phyloP scores from a whole-genome alignment of 208 protist genomes.

The Leptomonas pyrrhocoris region DNA sequence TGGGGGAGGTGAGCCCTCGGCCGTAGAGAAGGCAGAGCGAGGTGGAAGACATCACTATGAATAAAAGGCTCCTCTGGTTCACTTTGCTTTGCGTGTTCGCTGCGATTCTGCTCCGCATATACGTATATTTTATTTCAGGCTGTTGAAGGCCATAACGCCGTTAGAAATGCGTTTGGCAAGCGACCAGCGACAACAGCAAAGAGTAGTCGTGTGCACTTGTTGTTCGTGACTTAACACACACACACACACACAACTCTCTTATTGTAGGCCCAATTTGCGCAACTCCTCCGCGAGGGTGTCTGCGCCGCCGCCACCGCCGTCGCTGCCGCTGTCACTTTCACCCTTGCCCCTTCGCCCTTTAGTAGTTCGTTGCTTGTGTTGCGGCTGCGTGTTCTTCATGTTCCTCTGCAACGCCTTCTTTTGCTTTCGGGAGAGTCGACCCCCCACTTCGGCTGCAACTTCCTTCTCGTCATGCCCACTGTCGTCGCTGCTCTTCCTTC shows the following conservation, averaged over 20 bases:
- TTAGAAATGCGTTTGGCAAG: too few relatives aligned
- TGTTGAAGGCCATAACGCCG: too few relatives aligned
- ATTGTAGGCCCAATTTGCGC: slow-evolving; percentile 22
- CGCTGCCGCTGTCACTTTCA: slow-evolving; percentile 23
- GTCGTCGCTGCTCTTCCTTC: too few relatives aligned
- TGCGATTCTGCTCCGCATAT: too few relatives aligned
- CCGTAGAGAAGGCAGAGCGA: not conserved
- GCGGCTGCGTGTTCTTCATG: slow-evolving; percentile 1
- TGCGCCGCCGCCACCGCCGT: slow-evolving; percentile 6
- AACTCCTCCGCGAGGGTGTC: slow-evolving; percentile 22
- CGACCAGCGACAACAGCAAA: too few relatives aligned
- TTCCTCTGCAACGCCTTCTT: not conserved
- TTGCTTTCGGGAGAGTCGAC: slow-evolving; percentile 1
- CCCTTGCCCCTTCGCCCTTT: not conserved
- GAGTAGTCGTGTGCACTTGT: not conserved
- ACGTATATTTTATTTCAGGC: too few relatives aligned
- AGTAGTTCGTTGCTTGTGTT: not conserved
- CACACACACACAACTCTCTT: not conserved
- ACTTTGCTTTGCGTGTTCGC: too few relatives aligned
- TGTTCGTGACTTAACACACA: too few relatives aligned
- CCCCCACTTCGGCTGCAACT: not conserved
- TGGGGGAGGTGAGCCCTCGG: not conserved
- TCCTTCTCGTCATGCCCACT: not conserved
- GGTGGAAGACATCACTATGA: too few relatives aligned
- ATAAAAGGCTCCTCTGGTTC: too few relatives aligned